A percentile compares a stretch with the other conserved stretches of the same genome.
phyloP scores from a whole-genome alignment of 108 stramenopile genomes.

The Skeletonema tropicum region DNA sequence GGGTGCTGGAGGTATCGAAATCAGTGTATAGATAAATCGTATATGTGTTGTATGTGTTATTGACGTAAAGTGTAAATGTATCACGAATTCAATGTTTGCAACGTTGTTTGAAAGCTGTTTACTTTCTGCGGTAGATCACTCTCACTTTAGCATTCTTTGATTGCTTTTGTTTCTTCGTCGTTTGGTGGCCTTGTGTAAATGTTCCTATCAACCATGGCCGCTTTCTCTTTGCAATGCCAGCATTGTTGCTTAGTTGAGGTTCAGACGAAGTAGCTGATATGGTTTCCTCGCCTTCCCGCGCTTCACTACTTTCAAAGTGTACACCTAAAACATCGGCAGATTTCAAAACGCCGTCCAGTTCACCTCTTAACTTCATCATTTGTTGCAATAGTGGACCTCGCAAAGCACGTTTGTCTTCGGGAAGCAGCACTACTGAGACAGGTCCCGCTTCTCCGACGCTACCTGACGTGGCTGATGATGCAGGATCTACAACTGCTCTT shows the following conservation, averaged over 20 bases:
- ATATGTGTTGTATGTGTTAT: neutral
- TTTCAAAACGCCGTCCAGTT: conserved; percentile 25
- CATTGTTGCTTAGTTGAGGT: neutral
- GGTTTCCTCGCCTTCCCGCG: neutral
- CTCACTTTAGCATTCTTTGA: conserved; percentile 16
- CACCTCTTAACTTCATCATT: conserved; percentile 39
- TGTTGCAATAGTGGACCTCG: conserved; percentile 25
- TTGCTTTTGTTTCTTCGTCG: neutral
- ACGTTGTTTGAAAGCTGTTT: neutral
- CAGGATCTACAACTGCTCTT: conserved; percentile 37
- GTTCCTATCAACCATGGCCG: neutral
- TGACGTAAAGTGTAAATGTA: neutral
- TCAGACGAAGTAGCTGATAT: neutral
- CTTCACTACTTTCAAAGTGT: conserved; percentile 5
- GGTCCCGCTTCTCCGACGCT: conserved; percentile 2
- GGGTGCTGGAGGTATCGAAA: conserved; percentile 30
- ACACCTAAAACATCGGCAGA: conserved; percentile 20
- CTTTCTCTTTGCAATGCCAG: neutral
- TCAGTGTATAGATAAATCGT: neutral
- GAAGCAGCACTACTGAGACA: conserved; percentile 29
- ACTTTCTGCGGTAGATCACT: conserved; percentile 29
- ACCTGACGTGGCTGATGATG: neutral
- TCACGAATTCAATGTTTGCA: too few relatives aligned
- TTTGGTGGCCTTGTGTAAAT: neutral
- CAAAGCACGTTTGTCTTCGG: conserved; percentile 22